Evolutionary conservation across 768 basidiomycete species (phyloP).

Genomic region (Gloeostereum incarnatum): DNA sequence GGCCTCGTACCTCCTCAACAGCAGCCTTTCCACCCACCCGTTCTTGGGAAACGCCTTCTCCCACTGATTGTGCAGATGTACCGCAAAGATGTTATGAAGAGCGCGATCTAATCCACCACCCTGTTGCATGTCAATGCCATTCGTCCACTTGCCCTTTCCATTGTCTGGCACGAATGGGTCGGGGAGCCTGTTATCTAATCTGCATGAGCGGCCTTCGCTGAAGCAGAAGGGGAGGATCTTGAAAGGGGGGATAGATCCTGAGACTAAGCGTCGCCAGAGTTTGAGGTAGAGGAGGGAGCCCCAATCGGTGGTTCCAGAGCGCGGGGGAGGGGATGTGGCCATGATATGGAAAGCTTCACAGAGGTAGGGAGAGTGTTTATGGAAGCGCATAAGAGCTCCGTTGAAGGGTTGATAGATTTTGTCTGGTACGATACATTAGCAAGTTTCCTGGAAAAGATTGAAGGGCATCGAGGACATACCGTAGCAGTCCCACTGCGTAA

Average conservation of each 20-base stretch:
- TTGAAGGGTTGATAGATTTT: constrained; percentile 75
- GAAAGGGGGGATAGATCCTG: constrained; percentile 70
- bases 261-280: constrained; percentile 79
- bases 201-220: constrained; percentile 82
- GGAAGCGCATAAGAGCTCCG: constrained; percentile 93
- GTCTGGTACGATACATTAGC: constrained; percentile 29
- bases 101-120: constrained; percentile 56
- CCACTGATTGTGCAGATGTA: constrained; percentile 98
- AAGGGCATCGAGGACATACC: constrained; percentile 36
- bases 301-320: constrained; percentile 84
- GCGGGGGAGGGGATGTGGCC: constrained; percentile 62
- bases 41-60: constrained; percentile 71
- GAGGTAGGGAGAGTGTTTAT: constrained; percentile 85
- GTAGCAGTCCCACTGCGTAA: constrained; percentile 99
- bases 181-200: constrained; percentile 88
- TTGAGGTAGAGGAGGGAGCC: constrained; percentile 87
- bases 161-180: constrained; percentile 72
- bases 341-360: constrained; percentile 96
- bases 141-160: constrained; percentile 53
- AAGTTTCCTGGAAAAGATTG: background rate
- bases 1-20: constrained; percentile 56
- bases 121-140: constrained; percentile 48
- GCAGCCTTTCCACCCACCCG: constrained; percentile 83
- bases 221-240: constrained; percentile 94
- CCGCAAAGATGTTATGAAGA: constrained; percentile 68